Base-by-base conservation (phyloP, 2,329 filamentous ascomycete species). In the Sarocladium kiliense region DNA sequence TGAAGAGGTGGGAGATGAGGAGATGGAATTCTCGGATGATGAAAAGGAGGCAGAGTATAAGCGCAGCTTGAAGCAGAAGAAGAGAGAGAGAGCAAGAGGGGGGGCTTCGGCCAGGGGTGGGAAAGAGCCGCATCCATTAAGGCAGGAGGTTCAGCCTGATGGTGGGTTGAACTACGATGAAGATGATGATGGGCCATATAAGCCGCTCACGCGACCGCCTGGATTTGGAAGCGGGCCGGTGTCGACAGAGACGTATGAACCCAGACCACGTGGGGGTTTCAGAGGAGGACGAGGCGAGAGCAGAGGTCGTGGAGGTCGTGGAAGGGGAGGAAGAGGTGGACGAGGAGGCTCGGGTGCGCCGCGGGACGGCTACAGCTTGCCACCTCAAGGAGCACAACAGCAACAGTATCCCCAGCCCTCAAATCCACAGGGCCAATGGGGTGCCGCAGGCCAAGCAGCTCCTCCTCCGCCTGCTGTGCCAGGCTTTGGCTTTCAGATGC, bases 11-110 rank as follows among this genome's bases (percentile, higher is more conserved):
- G 85, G 75, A 16, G 87, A 88, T 30, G 89, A 96, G 36, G 93
- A 97, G 67, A 82, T 91, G 62, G 94, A 97, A 66, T 97, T 97
- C 68, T 97, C 93, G 0, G 94, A 99, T 62, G 94, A 99, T 64
- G 94, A 99, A 71, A 88, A 89, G 62, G 94, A 99, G 71, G 87
- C 88, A 7, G 89, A 91, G 63, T 84, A 91, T 67, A 95, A 88
- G 73, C 76, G 81, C 56, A 79, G 80, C 57, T 63, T 84, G 54
- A 91, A 91, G 71, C 79, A 85, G 59, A 87, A 87, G 70, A 83
- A 80, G 63, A 82, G 77, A 65, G 76, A 75, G 27, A 71, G 68
- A 58, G 69, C 64, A 64, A 75, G 74, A 58, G 74, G 71, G 54
- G 77, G 69, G 58, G 71, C 71, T 21, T 68, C 69, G 49, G 66